Percentiles rank a stretch among this genome's conserved stretches.
phyloP scores from a whole-genome alignment of 2,329 filamentous ascomycete genomes.

The Scedosporium minutisporum region DNA sequence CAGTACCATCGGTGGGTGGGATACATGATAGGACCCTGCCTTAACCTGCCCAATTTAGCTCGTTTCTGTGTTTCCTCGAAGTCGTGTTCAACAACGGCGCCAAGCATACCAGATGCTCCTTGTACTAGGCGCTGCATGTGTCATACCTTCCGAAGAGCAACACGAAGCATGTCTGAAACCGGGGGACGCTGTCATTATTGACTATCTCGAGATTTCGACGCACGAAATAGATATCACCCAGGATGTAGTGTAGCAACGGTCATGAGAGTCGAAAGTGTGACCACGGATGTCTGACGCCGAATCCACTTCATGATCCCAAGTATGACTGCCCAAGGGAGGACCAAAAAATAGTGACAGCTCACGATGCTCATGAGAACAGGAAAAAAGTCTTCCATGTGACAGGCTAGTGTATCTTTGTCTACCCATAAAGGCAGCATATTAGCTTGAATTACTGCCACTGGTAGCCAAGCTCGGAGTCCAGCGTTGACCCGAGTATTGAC shows the following conservation, averaged over 20 bases:
- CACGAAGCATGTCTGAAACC: not conserved
- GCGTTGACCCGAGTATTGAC: no score
- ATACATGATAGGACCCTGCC: not conserved
- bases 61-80: no score
- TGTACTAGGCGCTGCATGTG: not conserved
- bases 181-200: not conserved
- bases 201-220: not conserved
- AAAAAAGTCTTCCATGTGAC: not conserved
- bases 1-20: not conserved
- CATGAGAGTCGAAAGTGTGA: not conserved
- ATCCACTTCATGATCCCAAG: not conserved
- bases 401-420: not conserved
- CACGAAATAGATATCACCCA: not conserved
- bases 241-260: not conserved
- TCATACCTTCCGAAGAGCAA: not conserved
- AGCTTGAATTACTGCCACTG: not conserved
- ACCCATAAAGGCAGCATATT: not conserved
- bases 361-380: not conserved
- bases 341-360: not conserved
- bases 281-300: not conserved
- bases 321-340: not conserved
- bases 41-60: no score
- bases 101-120: not conserved
- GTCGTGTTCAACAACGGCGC: no score
- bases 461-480: not conserved